Evolutionary conservation across 2,329 filamentous ascomycete species (phyloP), one percentile per base, ranked within the genome.

Genomic region (Curvularia sp.): DNA sequence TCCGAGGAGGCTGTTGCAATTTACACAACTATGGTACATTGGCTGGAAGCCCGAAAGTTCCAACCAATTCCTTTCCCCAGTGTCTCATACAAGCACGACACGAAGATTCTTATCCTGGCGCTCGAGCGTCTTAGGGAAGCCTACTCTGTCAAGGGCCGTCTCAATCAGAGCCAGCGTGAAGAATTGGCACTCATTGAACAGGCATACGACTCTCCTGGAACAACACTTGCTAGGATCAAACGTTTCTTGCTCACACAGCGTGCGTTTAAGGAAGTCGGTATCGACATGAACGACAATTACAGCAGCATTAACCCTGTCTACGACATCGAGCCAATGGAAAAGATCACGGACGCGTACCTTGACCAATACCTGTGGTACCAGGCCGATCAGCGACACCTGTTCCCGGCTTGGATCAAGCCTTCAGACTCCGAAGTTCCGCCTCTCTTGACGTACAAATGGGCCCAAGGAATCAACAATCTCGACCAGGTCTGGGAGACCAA

Each of bases 281-380:
- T 99, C 67, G 95, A 99, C 75, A 99, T 99, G 95, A 99, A 99
- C 77, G 95, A 99, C 81, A 99, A 99, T 74, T 99, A 99, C 81
- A 98, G 89, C 83, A 94, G 92, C 18, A 99, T 99, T 82, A 99
- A 99, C 74, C 96, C 95, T 0, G 95, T 99, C 1, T 99, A 99
- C 75, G 95, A 99, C 67, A 95, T 99, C 60, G 96, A 99, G 79
- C 95, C 95, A 0, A 97, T 99, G 59, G 95, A 99, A 82, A 99
- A 99, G 82, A 99, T 99, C 69, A 99, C 94, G 39, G 95, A 99
- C 79, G 96, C 95, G 2, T 99, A 99, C 71, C 86, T 99, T 49
- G 95, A 99, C 72, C 96, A 99, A 74, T 99, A 99, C 72, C 84
- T 99, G 9, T 99, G 96, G 95, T 99, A 99, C 74, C 95, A 99